Conservation (phyloP, 2,329 filamentous ascomycete species). For the Coleophoma eucalyptorum region DNA sequence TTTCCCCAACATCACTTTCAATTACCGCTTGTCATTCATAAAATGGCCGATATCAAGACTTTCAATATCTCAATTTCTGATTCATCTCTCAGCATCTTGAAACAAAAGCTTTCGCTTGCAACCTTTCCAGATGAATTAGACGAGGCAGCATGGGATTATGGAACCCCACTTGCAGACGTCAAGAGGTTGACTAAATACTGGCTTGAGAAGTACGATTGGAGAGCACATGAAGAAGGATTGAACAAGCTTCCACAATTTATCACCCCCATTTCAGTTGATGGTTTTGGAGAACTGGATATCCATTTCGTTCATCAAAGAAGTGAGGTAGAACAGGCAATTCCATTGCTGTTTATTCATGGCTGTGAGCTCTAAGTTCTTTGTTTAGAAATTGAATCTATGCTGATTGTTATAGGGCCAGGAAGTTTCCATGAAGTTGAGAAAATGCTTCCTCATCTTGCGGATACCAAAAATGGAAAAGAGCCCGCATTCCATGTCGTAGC, state of each 20-base stretch:
- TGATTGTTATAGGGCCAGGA: conserved; percentile 46
- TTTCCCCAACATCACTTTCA: too few relatives aligned
- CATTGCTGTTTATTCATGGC: conserved; percentile 65
- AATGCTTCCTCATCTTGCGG: conserved; percentile 40
- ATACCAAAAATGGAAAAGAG: conserved; percentile 23
- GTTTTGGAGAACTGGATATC: conserved; percentile 54
- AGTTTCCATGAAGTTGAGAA: conserved; percentile 65
- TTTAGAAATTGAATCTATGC: conserved; percentile 23
- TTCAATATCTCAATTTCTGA: conserved; percentile 5
- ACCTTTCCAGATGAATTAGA: conserved; percentile 8
- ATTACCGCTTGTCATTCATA: neutral
- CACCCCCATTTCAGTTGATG: conserved; percentile 43
- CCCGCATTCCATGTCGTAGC: conserved; percentile 38
- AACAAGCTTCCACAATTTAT: conserved; percentile 23
- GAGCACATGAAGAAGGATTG: conserved; percentile 13
- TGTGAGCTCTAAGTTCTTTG: conserved; percentile 54
- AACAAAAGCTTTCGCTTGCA: conserved; percentile 3
- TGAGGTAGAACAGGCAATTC: conserved; percentile 48
- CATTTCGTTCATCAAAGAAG: conserved; percentile 62
- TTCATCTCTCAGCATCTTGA: conserved; percentile 1
- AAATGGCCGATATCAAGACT: conserved; percentile 1
- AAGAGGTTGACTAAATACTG: conserved; percentile 13
- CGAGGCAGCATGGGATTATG: conserved; percentile 6
- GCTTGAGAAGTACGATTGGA: conserved; percentile 19
- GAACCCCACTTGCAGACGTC: conserved; percentile 6